A percentile compares a stretch with the other conserved stretches of the same genome.
These are phyloP conservation scores for Tephrocybe sp. DNA, from an alignment of 768 basidiomycete species.

Conservation along the genomic window DNA sequence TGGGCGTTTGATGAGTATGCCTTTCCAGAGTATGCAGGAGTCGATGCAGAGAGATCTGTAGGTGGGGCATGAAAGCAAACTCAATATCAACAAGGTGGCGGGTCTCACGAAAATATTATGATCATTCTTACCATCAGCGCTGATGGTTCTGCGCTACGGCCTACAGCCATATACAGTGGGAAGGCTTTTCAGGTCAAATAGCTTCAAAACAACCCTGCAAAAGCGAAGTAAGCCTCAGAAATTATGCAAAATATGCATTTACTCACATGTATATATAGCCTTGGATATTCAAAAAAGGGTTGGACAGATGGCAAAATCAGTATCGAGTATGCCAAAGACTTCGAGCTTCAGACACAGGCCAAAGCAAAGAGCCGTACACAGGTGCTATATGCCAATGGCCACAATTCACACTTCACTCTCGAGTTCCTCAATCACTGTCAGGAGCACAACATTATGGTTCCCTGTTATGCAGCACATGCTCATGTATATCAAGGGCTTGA, in stretches of 20 bases:
- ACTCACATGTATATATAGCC: background rate
- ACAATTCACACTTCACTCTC: conserved; percentile 32
- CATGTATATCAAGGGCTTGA: background rate
- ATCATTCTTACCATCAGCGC: background rate
- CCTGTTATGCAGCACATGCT: background rate
- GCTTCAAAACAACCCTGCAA: background rate
- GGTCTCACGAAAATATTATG: conserved; percentile 10
- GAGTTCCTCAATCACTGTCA: conserved; percentile 20
- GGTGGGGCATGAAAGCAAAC: background rate
- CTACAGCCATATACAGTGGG: background rate
- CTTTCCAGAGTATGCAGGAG: background rate
- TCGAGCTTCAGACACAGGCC: background rate
- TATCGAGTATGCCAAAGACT: conserved; percentile 24
- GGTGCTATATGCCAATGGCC: conserved; percentile 38
- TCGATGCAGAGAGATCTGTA: background rate
- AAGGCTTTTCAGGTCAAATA: background rate
- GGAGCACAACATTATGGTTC: background rate
- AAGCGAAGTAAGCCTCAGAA: background rate
- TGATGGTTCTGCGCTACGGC: background rate
- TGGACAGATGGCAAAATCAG: background rate
- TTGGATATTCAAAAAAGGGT: background rate
- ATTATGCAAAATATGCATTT: background rate
- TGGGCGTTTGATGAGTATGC: conserved; percentile 7
- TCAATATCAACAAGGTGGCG: conserved; percentile 6
- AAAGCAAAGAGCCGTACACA: conserved; percentile 19